A percentile compares a stretch with the other conserved stretches of the same genome.
Conservation (phyloP, 768 basidiomycete genomes). For the Pluteus cervinus region DNA sequence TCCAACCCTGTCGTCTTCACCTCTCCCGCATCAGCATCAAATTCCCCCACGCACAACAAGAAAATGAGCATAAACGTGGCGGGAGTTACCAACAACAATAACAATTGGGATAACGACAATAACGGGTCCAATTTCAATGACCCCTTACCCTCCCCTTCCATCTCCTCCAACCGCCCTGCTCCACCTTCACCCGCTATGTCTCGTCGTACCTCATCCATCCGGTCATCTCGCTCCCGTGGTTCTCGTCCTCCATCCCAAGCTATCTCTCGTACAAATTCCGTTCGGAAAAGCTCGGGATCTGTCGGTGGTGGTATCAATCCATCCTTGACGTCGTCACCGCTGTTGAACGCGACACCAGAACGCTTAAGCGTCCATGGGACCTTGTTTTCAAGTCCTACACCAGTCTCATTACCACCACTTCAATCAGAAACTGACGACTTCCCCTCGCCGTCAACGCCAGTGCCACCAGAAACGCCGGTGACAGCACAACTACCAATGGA, state of each 20-base stretch:
- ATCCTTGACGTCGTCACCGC: constrained; percentile 4
- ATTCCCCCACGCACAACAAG: too few relatives aligned
- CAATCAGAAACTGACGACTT: too few relatives aligned
- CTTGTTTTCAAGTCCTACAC: too few relatives aligned
- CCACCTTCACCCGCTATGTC: constrained; percentile 54
- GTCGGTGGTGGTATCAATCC: constrained; percentile 1
- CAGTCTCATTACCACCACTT: too few relatives aligned
- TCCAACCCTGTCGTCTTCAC: constrained; percentile 11
- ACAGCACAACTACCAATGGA: too few relatives aligned
- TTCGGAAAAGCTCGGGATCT: constrained; percentile 7
- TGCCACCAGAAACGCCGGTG: too few relatives aligned
- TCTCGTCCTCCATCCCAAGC: constrained; percentile 19
- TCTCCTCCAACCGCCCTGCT: constrained; percentile 45
- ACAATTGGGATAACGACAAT: too few relatives aligned
- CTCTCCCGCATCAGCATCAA: too few relatives aligned
- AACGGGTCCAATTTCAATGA: constrained; percentile 6
- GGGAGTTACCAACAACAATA: too few relatives aligned
- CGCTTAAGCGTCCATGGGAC: too few relatives aligned
- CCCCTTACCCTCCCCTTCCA: constrained; percentile 8
- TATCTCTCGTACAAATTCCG: constrained; percentile 18
- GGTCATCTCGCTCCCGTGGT: constrained; percentile 27
- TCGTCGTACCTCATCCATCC: constrained; percentile 33
- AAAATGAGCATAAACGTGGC: too few relatives aligned
- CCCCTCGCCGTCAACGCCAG: too few relatives aligned
- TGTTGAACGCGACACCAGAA: constrained; percentile 14